Evolutionary conservation across 192 early-diverging fungal genomes (phyloP), one percentile per base, ranked within the genome.

Genomic region (Gamsiella multidivaricata): DNA sequence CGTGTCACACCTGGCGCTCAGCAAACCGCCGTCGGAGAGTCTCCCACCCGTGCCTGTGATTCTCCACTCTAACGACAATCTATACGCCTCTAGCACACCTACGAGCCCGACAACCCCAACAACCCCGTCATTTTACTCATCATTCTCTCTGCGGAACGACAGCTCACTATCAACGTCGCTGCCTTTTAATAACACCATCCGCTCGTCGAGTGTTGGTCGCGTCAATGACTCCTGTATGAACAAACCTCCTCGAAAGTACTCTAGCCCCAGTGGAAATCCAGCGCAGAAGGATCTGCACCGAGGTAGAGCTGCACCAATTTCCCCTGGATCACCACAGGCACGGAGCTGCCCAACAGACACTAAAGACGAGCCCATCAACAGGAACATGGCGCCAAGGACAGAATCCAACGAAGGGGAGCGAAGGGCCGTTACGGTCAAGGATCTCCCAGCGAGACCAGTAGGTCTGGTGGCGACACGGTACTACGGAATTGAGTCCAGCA

Each of bases 401-500:
- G 61, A 57, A 7, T 33, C 46, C n/a, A 60, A 60, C n/a, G 49
- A 69, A 20, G 52, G 26, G 32, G 43, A 71, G 11, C 15, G 17
- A 4, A 55, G 17, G 3, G n/a, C 20, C 10, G 10, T n/a, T 39
- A 36, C 17, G 2, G 20, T 52, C 43, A 23, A 5, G 5, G 57
- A 54, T 1, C 41, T 45, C 10, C 54, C 33, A 17, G 43, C 52
- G 8, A 46, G 66, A 23, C 74, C 74, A 3, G 28, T 53, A 32
- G 55, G 74, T 20, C 49, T 68, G 26, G 36, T 69, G 14, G 74
- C 74, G 23, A 78, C 74, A n/a, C 37, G 65, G 0, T 78, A 28
- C 29, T 78, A 78, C 32, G 74, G 74, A 3, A 78, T 78, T 11
- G 74, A 78, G 66, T 78, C 74, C 3, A 78, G 74, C 14, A 78